Conservation (phyloP, 495 filamentous ascomycete genomes). For the Clohesyomyces aquaticus region DNA sequence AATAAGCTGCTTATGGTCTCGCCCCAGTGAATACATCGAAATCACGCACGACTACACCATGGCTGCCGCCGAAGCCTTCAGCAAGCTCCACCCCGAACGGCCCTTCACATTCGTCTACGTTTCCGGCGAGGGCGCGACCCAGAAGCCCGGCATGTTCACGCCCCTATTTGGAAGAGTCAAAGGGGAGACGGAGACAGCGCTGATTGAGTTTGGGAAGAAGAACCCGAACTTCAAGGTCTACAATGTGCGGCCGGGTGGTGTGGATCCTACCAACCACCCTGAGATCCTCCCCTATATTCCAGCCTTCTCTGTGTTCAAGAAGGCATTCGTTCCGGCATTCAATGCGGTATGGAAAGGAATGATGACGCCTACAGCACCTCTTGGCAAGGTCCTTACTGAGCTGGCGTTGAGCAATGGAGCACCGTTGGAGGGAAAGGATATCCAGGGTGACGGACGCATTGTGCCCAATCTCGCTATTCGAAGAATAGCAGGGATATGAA, state of each 20-base stretch:
- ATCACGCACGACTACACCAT: constrained; percentile 69
- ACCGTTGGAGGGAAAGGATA: constrained; percentile 49
- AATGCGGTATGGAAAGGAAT: constrained; percentile 34
- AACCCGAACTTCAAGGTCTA: constrained; percentile 54
- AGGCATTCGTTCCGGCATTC: constrained; percentile 30
- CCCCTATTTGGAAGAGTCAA: constrained; percentile 64
- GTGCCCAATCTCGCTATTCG: constrained; percentile 56
- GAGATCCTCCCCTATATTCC: constrained; percentile 57
- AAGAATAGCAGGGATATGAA: constrained; percentile 49
- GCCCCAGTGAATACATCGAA: constrained; percentile 62
- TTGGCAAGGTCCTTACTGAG: constrained; percentile 56
- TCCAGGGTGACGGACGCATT: constrained; percentile 53
- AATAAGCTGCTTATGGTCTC: not conserved
- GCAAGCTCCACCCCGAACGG: constrained; percentile 50
- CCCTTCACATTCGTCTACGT: constrained; percentile 73
- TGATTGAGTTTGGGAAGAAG: constrained; percentile 52
- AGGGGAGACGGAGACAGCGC: constrained; percentile 61
- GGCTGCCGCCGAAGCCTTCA: constrained; percentile 64
- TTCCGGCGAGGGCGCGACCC: constrained; percentile 61
- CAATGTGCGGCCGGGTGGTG: constrained; percentile 57
- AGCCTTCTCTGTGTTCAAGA: constrained; percentile 33
- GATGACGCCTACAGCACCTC: constrained; percentile 50
- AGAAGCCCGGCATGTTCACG: constrained; percentile 55
- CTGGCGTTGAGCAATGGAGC: constrained; percentile 64
- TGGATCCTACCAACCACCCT: constrained; percentile 55